Percentiles rank a stretch among this genome's conserved stretches.
phyloP scores from a whole-genome alignment of 2,329 filamentous ascomycete species.

The Xylariaceae sp. region DNA sequence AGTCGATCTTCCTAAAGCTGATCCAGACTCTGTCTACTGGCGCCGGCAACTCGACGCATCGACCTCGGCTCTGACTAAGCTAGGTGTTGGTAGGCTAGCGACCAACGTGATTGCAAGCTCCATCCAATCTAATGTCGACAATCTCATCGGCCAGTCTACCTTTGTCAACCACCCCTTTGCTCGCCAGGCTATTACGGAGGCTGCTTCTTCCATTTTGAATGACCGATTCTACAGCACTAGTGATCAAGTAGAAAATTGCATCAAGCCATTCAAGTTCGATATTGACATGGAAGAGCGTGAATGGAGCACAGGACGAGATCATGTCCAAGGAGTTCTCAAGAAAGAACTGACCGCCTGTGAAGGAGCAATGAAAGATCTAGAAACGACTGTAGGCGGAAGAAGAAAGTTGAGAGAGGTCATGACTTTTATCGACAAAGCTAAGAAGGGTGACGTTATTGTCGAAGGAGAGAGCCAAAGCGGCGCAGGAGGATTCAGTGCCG shows the following conservation, averaged over 20 bases:
- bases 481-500: constrained; percentile 88
- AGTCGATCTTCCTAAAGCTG: constrained; percentile 76
- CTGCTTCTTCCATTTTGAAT: constrained; percentile 83
- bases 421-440: constrained; percentile 82
- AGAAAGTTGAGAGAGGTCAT: constrained; percentile 88
- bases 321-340: constrained; percentile 76
- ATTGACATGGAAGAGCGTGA: constrained; percentile 91
- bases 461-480: constrained; percentile 81
- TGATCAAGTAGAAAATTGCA: constrained; percentile 97
- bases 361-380: constrained; percentile 68
- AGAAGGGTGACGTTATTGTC: constrained; percentile 78
- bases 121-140: constrained; percentile 80
- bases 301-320: constrained; percentile 81
- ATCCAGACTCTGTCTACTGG: constrained; percentile 85
- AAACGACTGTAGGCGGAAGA: constrained; percentile 72
- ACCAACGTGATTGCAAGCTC: constrained; percentile 86
- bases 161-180: constrained; percentile 91
- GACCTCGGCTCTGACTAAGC: constrained; percentile 82
- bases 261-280: constrained; percentile 98
- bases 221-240: constrained; percentile 96
- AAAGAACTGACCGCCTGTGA: constrained; percentile 84
- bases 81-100: constrained; percentile 87
- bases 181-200: constrained; percentile 86
- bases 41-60: constrained; percentile 91
- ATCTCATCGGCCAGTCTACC: constrained; percentile 72